Base-by-base conservation (phyloP, 768 basidiomycete species). In the Amanita thiersii region DNA sequence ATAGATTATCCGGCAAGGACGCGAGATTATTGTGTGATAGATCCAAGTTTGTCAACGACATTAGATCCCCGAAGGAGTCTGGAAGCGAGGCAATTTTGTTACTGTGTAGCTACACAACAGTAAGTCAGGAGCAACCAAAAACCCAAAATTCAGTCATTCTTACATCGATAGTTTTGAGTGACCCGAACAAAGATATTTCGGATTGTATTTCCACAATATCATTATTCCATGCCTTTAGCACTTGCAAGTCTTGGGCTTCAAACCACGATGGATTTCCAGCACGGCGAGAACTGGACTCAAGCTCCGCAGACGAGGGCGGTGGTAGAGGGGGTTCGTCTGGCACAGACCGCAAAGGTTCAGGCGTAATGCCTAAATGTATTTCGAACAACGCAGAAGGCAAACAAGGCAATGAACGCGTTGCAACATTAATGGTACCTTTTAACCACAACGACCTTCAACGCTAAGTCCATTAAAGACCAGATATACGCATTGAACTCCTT, bases 151-250 rank as follows among this genome's bases (percentile, higher is more conserved):
- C 9, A 19, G 21, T 7, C 5, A 11, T 11, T 64, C 86, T 43
- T 61, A 87, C 87, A 58, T 91, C 88, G 29, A 91, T 51, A 1
- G 68, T 73, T 59, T 88, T 89, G 39, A 91, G 64, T 3, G 84
- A 86, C 2, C 87, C 87, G 54, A 91, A 91, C 33, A 89, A 67
- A 0, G 83, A 82, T 10, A 91, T 81, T 56, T 91, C 88, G 17
- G 77, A 79, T 49, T 89, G 87, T 20, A 91, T 69, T 52, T 86
- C 83, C 12, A 72, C 48, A 30, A 91, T 88, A 14, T 82, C 79
- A 51, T 91, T 90, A 52, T 79, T 82, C 75, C 81, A 82, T 11
- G 78, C 79, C 54, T 87, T 89, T 31, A 91, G 61, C 3, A 83
- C 64, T 26, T 75, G 72, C 15, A 91, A 61, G 58, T 91, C 87